Base-by-base conservation (phyloP, 2,329 filamentous ascomycete genomes). In the Trichoderma sp. region DNA sequence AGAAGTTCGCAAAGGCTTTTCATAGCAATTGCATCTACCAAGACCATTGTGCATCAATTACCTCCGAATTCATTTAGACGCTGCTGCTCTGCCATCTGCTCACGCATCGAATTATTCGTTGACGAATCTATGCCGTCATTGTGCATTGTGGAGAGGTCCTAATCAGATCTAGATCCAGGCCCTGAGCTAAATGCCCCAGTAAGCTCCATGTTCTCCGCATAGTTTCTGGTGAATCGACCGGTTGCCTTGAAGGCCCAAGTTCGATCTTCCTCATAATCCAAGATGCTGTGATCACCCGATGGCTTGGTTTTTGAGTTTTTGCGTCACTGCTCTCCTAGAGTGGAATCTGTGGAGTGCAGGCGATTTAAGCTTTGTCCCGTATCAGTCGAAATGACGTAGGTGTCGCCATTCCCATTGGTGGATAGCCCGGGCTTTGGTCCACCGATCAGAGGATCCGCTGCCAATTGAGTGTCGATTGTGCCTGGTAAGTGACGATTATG, bases 61-160 rank as follows among this genome's bases (percentile, higher is more conserved):
- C 15, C 13, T 27, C 29, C 17, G 15, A 10, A 27, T 35, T 39
- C 59, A 37, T 63, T 9, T 22, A 34, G 9, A 8, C 9, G 3
- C 22, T 32, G 32, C n/a, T 54, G 48, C 34, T 32, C 12, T 15
- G 17, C 19, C 10, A 4, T 12, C 9, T 53, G 34, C 35, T 39
- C 48, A 22, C 60, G 4, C 6, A n/a, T 29, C 34, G 2, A 19
- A 25, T 17, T 34, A n/a, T 25, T 35, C 9, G 5, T 13, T 58
- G 52, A 52, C 42, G 19, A 29, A 15, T 53, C 56, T 60, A 67
- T 67, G 64, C 50, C 64, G 64, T 67, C 64, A 67, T 61, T 27
- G 27, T 45, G 56, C 64, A 54, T 45, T 22, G 56, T 45, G 45
- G 48, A 27, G 56, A 42, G n/a, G n/a, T 45, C 61, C 61, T 12